These are phyloP conservation scores for Pichia californica DNA, from an alignment of 805 yeast genomes.

Conservation along the genomic window DNA sequence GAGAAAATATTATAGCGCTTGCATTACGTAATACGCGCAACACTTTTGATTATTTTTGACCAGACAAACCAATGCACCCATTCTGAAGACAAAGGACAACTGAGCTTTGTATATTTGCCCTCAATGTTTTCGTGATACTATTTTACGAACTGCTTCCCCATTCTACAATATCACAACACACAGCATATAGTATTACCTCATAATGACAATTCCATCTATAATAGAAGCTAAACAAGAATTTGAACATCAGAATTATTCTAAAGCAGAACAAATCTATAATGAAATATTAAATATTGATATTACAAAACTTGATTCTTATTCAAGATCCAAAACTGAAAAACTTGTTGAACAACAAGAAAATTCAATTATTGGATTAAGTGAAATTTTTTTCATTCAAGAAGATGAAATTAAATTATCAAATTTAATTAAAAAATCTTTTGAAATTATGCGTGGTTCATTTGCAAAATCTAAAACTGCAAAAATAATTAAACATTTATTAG, in stretches of 20 bases:
- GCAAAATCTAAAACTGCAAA: conserved; percentile 96
- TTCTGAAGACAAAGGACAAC: no score
- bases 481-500: conserved; percentile 75
- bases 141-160: no score
- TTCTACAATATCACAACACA: no score
- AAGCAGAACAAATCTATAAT: conserved; percentile 57
- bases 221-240: conserved; percentile 59
- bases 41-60: no score
- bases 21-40: no score
- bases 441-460: conserved; percentile 51
- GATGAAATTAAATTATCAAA: conserved; percentile 47
- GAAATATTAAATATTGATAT: conserved; percentile 35
- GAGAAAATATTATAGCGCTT: no score
- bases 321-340: conserved; percentile 30
- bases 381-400: conserved; percentile 48
- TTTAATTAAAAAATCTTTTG: conserved; percentile 63
- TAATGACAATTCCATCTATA: conserved; percentile 32
- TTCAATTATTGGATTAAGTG: conserved; percentile 72
- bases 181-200: background rate
- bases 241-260: conserved; percentile 38
- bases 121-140: no score
- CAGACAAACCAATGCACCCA: no score
- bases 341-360: conserved; percentile 52
- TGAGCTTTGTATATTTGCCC: no score
- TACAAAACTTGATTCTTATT: conserved; percentile 8